These are phyloP conservation scores for Ricinus communis DNA, from an alignment of 345 rosid genomes.

Conservation along the genomic window DNA sequence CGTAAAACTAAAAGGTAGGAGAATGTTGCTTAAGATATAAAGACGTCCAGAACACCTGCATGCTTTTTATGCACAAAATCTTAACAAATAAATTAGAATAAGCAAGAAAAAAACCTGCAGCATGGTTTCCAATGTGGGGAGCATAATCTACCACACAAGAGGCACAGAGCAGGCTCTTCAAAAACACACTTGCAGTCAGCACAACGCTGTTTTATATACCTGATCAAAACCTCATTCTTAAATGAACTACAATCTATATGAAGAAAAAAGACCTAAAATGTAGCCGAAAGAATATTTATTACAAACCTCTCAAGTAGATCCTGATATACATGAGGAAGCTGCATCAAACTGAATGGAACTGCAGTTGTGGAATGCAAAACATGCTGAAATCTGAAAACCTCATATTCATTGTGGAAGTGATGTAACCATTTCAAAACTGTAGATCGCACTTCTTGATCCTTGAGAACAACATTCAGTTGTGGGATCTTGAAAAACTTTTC, in stretches of 20 bases:
- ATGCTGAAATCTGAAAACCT: slow-evolving; percentile 28
- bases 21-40: neutral
- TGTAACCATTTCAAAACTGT: slow-evolving; percentile 57
- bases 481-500: slow-evolving; percentile 85
- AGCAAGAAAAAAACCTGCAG: slow-evolving; percentile 64
- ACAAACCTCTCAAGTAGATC: slow-evolving; percentile 80
- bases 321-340: slow-evolving; percentile 76
- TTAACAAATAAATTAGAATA: neutral
- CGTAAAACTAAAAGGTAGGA: neutral
- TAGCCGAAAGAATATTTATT: slow-evolving; percentile 14
- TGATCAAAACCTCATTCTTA: slow-evolving; percentile 28
- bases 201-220: slow-evolving; percentile 77
- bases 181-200: slow-evolving; percentile 50
- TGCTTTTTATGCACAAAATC: neutral
- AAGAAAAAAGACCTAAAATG: slow-evolving; percentile 7
- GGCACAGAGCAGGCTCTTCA: slow-evolving; percentile 78
- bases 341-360: slow-evolving; percentile 82
- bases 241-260: slow-evolving; percentile 12
- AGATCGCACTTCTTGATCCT: slow-evolving; percentile 48
- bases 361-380: slow-evolving; percentile 53
- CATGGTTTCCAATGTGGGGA: slow-evolving; percentile 67
- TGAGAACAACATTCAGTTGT: slow-evolving; percentile 48
- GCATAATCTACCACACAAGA: slow-evolving; percentile 90
- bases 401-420: slow-evolving; percentile 57
- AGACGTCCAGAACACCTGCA: slow-evolving; percentile 9